These are phyloP conservation scores for Volvox carteri DNA, from an alignment of 163 green algal species.

Conservation along the genomic window DNA sequence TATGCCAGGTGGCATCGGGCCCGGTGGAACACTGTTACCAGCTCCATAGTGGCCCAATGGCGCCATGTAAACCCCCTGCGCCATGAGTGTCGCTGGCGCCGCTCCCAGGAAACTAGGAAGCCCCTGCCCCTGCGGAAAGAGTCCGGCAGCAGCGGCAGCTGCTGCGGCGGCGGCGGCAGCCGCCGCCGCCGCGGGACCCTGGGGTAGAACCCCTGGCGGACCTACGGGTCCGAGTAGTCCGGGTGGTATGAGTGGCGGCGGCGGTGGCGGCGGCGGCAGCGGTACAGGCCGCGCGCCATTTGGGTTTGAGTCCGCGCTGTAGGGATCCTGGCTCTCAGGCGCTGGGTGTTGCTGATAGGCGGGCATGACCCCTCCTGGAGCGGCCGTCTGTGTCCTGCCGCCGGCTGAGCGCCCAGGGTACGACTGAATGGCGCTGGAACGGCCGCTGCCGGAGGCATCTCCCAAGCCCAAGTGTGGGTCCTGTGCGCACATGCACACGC, in stretches of 20 bases:
- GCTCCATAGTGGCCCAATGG: slow-evolving; percentile 7
- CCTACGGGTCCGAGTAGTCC: slow-evolving; percentile 43
- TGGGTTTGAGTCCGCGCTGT: slow-evolving; percentile 56
- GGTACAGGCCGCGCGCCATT: neutral
- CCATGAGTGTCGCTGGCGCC: neutral
- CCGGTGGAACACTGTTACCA: neutral
- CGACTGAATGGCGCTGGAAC: slow-evolving; percentile 32
- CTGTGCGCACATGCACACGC: neutral
- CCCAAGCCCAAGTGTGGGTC: slow-evolving; percentile 1
- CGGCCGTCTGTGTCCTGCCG: neutral
- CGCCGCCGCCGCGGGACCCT: neutral
- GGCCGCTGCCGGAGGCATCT: slow-evolving; percentile 34
- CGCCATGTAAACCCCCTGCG: slow-evolving; percentile 5
- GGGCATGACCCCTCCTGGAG: neutral
- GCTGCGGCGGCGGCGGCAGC: slow-evolving; percentile 18
- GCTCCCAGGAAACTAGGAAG: neutral
- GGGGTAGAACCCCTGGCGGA: slow-evolving; percentile 9
- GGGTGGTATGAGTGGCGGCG: slow-evolving; percentile 27
- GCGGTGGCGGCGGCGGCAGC: neutral
- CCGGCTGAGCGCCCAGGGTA: neutral
- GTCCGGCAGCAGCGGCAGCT: neutral
- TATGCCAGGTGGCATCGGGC: neutral
- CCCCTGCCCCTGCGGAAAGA: slow-evolving; percentile 27
- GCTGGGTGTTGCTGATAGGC: slow-evolving; percentile 13
- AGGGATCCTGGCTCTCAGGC: slow-evolving; percentile 40